Evolutionary conservation across 768 basidiomycete genomes (phyloP).

Genomic region (Tricholoma matsutake): DNA sequence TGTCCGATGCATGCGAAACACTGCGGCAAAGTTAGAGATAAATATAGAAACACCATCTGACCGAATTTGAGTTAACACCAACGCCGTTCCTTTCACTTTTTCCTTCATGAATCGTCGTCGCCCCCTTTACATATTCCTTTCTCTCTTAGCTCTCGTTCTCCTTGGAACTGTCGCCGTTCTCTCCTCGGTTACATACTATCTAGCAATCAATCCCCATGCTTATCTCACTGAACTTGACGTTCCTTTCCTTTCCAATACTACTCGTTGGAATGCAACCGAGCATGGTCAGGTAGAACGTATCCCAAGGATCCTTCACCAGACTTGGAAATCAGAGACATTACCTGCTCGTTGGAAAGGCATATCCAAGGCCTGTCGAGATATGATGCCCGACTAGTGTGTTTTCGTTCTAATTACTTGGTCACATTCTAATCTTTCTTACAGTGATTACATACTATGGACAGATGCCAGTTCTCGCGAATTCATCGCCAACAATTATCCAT

Average conservation of each 20-base stretch:
- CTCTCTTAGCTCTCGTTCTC: constrained; percentile 69
- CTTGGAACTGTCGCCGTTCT: constrained; percentile 88
- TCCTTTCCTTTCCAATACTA: constrained; percentile 48
- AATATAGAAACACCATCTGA: too few species aligned
- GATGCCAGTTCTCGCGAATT: constrained; percentile 88
- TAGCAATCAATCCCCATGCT: constrained; percentile 73
- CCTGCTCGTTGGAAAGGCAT: constrained; percentile 79
- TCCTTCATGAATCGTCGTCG: constrained; percentile 44
- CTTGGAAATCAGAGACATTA: constrained; percentile 91
- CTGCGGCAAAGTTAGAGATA: too few species aligned
- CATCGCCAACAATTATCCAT: constrained; percentile 82
- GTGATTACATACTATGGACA: constrained; percentile 97
- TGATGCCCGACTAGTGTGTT: constrained; percentile 96
- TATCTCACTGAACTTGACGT: constrained; percentile 82
- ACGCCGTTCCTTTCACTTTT: constrained; percentile 8
- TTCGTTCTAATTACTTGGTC: constrained; percentile 9
- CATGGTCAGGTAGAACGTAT: constrained; percentile 69
- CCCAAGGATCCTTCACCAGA: constrained; percentile 95
- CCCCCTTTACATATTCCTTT: constrained; percentile 41
- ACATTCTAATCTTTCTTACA: constrained; percentile 30
- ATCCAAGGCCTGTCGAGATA: constrained; percentile 80
- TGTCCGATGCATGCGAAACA: too few species aligned
- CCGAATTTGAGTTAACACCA: background rate
- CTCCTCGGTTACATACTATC: constrained; percentile 87
- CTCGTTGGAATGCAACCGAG: constrained; percentile 62